These are phyloP conservation scores for Beauveria sp. DNA, from an alignment of 2,329 filamentous ascomycete genomes.

Conservation along the genomic window DNA sequence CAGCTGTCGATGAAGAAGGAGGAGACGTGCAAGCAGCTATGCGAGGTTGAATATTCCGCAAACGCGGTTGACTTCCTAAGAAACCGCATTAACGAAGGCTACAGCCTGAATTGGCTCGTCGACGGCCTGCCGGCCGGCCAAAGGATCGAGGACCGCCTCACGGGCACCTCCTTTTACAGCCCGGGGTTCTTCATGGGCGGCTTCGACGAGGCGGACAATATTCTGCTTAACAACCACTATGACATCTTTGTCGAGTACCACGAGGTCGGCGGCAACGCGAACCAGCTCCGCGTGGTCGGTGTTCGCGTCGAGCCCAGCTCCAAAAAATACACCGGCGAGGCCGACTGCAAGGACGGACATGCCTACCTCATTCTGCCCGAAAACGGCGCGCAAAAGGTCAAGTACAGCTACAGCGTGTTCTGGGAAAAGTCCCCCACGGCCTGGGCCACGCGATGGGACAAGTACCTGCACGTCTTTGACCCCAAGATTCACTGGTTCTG, in stretches of 20 bases:
- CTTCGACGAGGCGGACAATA: slow-evolving; percentile 44
- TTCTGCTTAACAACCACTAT: slow-evolving; percentile 85
- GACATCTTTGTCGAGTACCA: slow-evolving; percentile 93
- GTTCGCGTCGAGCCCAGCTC: slow-evolving; percentile 82
- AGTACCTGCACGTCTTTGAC: slow-evolving; percentile 94
- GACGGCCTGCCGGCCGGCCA: slow-evolving; percentile 91
- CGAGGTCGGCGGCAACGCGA: slow-evolving; percentile 55
- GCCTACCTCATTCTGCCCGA: slow-evolving; percentile 56
- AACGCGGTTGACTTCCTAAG: slow-evolving; percentile 73
- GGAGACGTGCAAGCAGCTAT: slow-evolving; percentile 79
- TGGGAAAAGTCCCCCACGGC: slow-evolving; percentile 79
- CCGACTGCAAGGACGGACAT: slow-evolving; percentile 55
- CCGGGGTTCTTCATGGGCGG: slow-evolving; percentile 78
- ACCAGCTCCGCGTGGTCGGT: slow-evolving; percentile 81
- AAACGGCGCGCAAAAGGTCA: slow-evolving; percentile 52
- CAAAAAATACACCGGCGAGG: slow-evolving; percentile 46
- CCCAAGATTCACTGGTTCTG: slow-evolving; percentile 99
- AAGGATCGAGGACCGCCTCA: slow-evolving; percentile 66
- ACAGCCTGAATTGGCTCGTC: slow-evolving; percentile 91
- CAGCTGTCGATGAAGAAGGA: slow-evolving; percentile 80
- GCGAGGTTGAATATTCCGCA: slow-evolving; percentile 53
- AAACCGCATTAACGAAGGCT: slow-evolving; percentile 71
- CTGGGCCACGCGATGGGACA: slow-evolving; percentile 98
- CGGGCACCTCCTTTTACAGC: slow-evolving; percentile 75
- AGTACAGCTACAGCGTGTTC: slow-evolving; percentile 87